A percentile compares a stretch with the other conserved stretches of the same genome.
phyloP scores from a whole-genome alignment of 768 basidiomycete genomes.

The Dioszegia hungarica region DNA sequence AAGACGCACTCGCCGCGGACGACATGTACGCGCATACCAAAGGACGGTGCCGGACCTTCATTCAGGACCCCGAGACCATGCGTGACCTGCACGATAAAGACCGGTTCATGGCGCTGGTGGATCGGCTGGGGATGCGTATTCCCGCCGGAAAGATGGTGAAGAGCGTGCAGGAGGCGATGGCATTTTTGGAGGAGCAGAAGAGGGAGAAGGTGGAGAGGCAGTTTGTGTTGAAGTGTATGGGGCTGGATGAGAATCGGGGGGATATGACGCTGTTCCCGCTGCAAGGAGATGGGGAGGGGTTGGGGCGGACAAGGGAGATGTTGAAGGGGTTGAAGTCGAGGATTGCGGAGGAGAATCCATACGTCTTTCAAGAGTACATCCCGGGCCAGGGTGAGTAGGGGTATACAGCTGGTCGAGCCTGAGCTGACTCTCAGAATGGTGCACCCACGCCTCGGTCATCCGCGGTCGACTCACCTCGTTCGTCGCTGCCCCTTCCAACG shows the following conservation, averaged over 20 bases:
- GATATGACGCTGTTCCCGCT: conserved; percentile 46
- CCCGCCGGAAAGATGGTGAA: conserved; percentile 39
- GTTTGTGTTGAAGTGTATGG: conserved; percentile 47
- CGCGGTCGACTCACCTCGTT: conserved; percentile 45
- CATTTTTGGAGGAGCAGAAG: conserved; percentile 18
- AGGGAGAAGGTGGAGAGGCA: conserved; percentile 15
- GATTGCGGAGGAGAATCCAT: conserved; percentile 40
- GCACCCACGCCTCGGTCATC: conserved; percentile 48
- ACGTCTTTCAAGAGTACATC: conserved; percentile 49
- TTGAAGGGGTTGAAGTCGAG: conserved; percentile 27
- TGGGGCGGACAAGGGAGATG: conserved; percentile 23
- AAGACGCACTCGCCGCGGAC: conserved; percentile 46
- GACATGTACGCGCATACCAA: conserved; percentile 29
- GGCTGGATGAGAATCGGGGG: conserved; percentile 46
- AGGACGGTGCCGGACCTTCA: conserved; percentile 41
- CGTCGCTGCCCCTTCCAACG: conserved; percentile 47
- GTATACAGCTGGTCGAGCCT: neutral
- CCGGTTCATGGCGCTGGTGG: conserved; percentile 42
- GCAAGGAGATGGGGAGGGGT: conserved; percentile 29
- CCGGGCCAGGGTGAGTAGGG: conserved; percentile 40
- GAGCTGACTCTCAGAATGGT: conserved; percentile 36
- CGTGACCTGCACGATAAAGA: conserved; percentile 47
- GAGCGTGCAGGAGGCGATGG: conserved; percentile 34
- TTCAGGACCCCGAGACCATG: conserved; percentile 44
- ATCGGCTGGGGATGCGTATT: conserved; percentile 32